Conservation (phyloP, 345 rosid species). For the Reutealis trisperma region DNA sequence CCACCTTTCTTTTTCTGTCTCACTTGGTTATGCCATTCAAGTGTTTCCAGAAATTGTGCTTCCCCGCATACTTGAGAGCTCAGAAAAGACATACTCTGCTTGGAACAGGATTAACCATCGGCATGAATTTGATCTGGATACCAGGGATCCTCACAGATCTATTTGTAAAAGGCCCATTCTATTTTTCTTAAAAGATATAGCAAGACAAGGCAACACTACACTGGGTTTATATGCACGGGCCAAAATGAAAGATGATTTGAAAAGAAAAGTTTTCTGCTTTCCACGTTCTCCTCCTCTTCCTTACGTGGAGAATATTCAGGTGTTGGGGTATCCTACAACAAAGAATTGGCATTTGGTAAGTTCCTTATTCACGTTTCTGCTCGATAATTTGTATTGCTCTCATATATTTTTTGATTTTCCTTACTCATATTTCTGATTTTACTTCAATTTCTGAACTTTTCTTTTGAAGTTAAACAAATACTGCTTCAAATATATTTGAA, state of each 20-base stretch:
- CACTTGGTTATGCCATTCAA: constrained; percentile 82
- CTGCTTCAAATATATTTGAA: constrained; percentile 9
- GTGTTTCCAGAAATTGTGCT: constrained; percentile 64
- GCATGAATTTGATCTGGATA: constrained; percentile 82
- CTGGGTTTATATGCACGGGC: constrained; percentile 57
- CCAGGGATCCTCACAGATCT: constrained; percentile 58
- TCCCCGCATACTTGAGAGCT: constrained; percentile 76
- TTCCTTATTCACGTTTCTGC: background rate
- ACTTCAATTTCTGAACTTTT: background rate
- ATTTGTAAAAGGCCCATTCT: constrained; percentile 54
- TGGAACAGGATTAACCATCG: constrained; percentile 64
- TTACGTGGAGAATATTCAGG: constrained; percentile 55
- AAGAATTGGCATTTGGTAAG: constrained; percentile 88
- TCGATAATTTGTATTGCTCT: background rate
- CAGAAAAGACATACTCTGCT: constrained; percentile 77
- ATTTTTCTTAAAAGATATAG: constrained; percentile 56
- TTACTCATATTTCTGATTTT: constrained; percentile 1
- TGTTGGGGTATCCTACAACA: constrained; percentile 52
- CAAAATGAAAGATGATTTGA: constrained; percentile 55
- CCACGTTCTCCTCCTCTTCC: constrained; percentile 61
- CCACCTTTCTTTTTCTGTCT: constrained; percentile 56
- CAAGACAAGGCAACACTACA: constrained; percentile 48
- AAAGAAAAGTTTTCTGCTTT: constrained; percentile 75
- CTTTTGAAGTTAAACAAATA: background rate
- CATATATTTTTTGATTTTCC: background rate